phyloP scores from a whole-genome alignment of 768 basidiomycete species.

The Hypholoma sublateritium region DNA sequence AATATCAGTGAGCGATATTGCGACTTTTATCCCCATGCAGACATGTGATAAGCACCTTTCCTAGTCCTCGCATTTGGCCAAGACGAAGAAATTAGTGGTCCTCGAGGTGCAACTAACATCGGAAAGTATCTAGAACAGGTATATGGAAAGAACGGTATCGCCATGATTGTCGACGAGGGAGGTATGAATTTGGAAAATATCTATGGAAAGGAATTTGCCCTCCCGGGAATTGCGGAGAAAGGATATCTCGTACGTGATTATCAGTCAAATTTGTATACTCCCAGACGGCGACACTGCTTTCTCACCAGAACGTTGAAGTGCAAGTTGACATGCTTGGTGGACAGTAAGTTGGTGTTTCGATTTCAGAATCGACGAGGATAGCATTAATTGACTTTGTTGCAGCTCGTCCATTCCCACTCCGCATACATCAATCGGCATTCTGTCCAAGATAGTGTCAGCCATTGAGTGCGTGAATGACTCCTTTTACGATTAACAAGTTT shows the following conservation, averaged over 20 bases:
- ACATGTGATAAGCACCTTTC: background rate
- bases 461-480: constrained; percentile 21
- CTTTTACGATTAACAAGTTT: background rate
- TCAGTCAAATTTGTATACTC: background rate
- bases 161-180: constrained; percentile 33
- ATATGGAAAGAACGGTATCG: constrained; percentile 28
- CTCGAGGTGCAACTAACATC: constrained; percentile 26
- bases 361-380: background rate
- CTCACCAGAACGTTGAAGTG: constrained; percentile 23
- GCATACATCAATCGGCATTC: constrained; percentile 29
- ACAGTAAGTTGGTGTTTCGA: constrained; percentile 21
- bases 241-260: constrained; percentile 22
- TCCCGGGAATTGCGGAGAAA: constrained; percentile 33
- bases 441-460: constrained; percentile 29
- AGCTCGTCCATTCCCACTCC: constrained; percentile 28
- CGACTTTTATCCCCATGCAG: background rate
- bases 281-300: background rate
- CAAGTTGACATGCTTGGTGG: constrained; percentile 31
- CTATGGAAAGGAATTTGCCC: constrained; percentile 24
- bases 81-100: constrained; percentile 33
- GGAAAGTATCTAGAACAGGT: constrained; percentile 19
- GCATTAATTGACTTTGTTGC: background rate
- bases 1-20: constrained; percentile 19
- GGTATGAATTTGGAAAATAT: constrained; percentile 26
- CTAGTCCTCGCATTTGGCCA: constrained; percentile 31